These are phyloP conservation scores for Crithidia fasciculata DNA, from an alignment of 208 protist species.

Conservation along the genomic window DNA sequence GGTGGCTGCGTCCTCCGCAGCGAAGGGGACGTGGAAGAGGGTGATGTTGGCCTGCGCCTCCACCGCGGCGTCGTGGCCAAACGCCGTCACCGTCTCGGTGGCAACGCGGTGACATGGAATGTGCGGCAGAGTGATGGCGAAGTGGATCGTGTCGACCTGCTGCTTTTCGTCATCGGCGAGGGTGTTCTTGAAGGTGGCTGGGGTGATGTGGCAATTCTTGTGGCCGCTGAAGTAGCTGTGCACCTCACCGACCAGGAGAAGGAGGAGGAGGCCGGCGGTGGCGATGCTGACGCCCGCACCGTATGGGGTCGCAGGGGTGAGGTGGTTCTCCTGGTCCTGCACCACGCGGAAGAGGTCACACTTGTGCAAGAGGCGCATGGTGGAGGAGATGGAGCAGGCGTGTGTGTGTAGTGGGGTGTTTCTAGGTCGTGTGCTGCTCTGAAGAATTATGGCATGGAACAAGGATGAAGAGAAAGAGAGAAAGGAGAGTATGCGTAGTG, in stretches of 20 bases:
- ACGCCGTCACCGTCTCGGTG: conserved; percentile 14
- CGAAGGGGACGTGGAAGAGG: conserved; percentile 27
- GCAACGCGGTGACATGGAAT: conserved; percentile 29
- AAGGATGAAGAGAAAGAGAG: background rate
- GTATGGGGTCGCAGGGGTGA: conserved; percentile 32
- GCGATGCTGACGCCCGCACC: conserved; percentile 28
- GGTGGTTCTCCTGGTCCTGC: conserved; percentile 45
- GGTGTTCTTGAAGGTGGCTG: conserved; percentile 28
- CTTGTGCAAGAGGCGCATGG: conserved; percentile 28
- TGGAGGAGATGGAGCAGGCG: background rate
- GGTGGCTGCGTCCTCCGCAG: background rate
- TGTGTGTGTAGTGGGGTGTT: too few species aligned
- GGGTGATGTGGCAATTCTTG: conserved; percentile 37
- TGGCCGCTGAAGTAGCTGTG: conserved; percentile 37
- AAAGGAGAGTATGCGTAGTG: background rate
- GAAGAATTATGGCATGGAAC: background rate
- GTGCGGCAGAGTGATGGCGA: conserved; percentile 29
- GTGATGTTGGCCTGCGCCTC: conserved; percentile 1
- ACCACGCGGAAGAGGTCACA: conserved; percentile 50
- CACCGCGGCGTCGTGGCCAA: background rate
- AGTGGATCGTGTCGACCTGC: conserved; percentile 24
- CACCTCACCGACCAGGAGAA: conserved; percentile 30
- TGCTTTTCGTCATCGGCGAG: conserved; percentile 8
- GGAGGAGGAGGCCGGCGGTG: conserved; percentile 21
- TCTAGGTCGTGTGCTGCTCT: too few species aligned